These are phyloP conservation scores for Globisporangium iwayamae DNA, from an alignment of 352 stramenopile genomes.

Conservation along the genomic window DNA sequence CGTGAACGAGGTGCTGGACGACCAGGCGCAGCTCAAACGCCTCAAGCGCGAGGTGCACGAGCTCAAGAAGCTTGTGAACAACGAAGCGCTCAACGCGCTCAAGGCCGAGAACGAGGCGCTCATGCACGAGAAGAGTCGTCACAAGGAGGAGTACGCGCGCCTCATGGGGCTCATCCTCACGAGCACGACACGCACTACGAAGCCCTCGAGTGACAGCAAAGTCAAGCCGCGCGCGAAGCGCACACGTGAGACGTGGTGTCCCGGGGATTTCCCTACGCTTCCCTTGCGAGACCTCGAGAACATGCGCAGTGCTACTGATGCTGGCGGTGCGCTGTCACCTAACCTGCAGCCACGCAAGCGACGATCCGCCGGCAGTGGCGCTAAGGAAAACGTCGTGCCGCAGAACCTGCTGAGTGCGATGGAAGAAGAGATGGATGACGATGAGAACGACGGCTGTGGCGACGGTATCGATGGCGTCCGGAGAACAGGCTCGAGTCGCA, in stretches of 20 bases:
- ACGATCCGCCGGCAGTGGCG: constrained; percentile 7
- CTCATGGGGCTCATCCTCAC: constrained; percentile 63
- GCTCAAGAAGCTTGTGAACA: constrained; percentile 61
- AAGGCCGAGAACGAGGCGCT: constrained; percentile 75
- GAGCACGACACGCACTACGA: constrained; percentile 34
- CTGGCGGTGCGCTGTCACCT: constrained; percentile 17
- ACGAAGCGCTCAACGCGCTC: constrained; percentile 43
- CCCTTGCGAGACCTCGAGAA: constrained; percentile 10
- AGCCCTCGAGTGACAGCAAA: constrained; percentile 14
- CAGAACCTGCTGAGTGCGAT: constrained; percentile 27
- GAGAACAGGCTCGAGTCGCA: neutral
- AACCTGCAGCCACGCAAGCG: constrained; percentile 33
- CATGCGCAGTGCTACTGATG: neutral
- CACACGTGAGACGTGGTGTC: constrained; percentile 67
- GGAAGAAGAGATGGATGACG: constrained; percentile 9
- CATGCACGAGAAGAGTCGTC: constrained; percentile 46
- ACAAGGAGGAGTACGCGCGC: constrained; percentile 56
- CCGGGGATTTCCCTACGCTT: constrained; percentile 47
- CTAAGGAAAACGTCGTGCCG: constrained; percentile 53
- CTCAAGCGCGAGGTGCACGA: constrained; percentile 72
- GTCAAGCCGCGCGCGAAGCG: constrained; percentile 38
- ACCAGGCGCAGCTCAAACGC: constrained; percentile 79
- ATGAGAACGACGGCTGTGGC: constrained; percentile 2
- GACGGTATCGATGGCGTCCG: neutral
- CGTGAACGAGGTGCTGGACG: constrained; percentile 90